Percentiles rank a stretch among this genome's conserved stretches.
Conservation (phyloP, 2,329 filamentous ascomycete genomes). For the Dothideomycetidae sp. region DNA sequence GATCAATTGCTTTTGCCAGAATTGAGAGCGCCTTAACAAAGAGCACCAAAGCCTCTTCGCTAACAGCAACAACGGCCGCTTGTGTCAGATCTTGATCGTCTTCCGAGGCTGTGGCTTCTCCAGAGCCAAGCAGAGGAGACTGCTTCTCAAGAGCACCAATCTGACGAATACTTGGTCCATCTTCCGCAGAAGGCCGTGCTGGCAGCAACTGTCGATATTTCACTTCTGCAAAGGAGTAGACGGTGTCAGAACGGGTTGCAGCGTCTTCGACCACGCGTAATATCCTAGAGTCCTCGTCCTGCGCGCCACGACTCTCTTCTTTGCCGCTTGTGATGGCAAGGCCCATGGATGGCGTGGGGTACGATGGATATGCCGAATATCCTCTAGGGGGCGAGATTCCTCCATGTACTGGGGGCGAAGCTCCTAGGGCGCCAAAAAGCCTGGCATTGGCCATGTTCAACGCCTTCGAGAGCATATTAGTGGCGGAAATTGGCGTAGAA, state of each 20-base stretch:
- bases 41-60: constrained; percentile 85
- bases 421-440: constrained; percentile 52
- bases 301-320: constrained; percentile 33
- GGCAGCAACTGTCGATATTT: constrained; percentile 97
- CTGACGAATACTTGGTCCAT: constrained; percentile 46
- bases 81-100: constrained; percentile 69
- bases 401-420: constrained; percentile 43
- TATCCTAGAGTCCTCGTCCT: constrained; percentile 67
- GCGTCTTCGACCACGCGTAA: constrained; percentile 80
- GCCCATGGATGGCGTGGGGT: constrained; percentile 60
- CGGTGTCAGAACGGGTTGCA: constrained; percentile 84
- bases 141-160: constrained; percentile 43
- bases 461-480: constrained; percentile 86
- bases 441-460: constrained; percentile 81
- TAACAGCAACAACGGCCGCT: constrained; percentile 73
- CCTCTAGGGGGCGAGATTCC: constrained; percentile 60
- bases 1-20: constrained; percentile 87
- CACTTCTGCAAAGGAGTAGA: constrained; percentile 94
- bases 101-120: constrained; percentile 34
- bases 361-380: constrained; percentile 72
- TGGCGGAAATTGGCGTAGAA: constrained; percentile 58
- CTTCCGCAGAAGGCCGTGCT: constrained; percentile 61
- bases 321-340: constrained; percentile 48
- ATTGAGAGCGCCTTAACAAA: constrained; percentile 90
- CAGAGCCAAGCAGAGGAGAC: constrained; percentile 14